These are phyloP conservation scores for Vigna radiata DNA, from an alignment of 306 rosid genomes.

Conservation along the genomic window DNA sequence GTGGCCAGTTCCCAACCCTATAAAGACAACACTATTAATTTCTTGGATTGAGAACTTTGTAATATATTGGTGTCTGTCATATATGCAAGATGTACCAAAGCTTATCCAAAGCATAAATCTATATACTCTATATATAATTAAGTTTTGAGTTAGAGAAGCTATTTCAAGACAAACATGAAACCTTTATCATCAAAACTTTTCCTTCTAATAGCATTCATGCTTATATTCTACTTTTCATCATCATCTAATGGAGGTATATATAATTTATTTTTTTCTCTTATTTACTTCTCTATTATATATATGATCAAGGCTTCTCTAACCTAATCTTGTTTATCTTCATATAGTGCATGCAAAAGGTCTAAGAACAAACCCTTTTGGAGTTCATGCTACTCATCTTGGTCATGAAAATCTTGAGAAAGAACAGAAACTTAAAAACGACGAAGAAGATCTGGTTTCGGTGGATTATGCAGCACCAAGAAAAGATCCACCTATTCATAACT, in stretches of 20 bases:
- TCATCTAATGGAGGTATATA: constrained; percentile 36
- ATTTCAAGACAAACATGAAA: constrained; percentile 32
- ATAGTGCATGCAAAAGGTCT: constrained; percentile 27
- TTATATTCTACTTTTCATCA: constrained; percentile 37
- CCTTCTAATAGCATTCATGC: constrained; percentile 37
- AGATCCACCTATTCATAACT: constrained; percentile 44
- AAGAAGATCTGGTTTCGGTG: constrained; percentile 20
- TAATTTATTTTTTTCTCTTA: background rate
- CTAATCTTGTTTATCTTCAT: background rate
- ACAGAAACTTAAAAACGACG: constrained; percentile 13
- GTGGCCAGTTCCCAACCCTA: too few relatives aligned
- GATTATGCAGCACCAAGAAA: constrained; percentile 26
- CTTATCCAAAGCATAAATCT: background rate
- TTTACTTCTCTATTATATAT: background rate
- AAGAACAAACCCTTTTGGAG: constrained; percentile 1
- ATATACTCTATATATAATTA: background rate
- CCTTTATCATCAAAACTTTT: background rate
- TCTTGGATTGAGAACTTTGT: background rate
- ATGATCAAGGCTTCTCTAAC: background rate
- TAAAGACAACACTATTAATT: constrained; percentile 5
- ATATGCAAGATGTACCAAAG: background rate
- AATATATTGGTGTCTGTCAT: background rate
- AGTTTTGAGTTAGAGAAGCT: background rate
- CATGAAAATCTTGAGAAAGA: constrained; percentile 26
- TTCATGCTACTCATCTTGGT: background rate